phyloP scores from a whole-genome alignment of 2,329 filamentous ascomycete species.

The Didymella keratinophila region DNA sequence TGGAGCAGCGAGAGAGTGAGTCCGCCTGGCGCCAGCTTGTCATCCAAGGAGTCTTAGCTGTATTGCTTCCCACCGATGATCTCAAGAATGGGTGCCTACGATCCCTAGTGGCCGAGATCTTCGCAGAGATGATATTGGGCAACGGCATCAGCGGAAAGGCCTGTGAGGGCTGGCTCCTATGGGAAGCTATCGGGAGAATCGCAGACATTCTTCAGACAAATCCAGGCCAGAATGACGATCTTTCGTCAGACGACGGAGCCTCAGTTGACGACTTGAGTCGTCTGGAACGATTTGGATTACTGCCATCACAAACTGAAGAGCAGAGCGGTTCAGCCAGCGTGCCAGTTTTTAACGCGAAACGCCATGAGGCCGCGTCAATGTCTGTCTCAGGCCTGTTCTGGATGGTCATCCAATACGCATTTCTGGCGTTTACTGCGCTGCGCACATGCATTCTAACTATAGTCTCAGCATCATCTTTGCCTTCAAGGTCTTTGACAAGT shows the following conservation, averaged over 20 bases:
- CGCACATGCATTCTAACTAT: constrained; percentile 72
- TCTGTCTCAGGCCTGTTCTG: constrained; percentile 58
- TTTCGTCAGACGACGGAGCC: constrained; percentile 39
- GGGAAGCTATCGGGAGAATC: constrained; percentile 80
- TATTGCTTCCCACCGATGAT: constrained; percentile 91
- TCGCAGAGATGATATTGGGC: constrained; percentile 88
- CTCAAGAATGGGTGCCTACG: constrained; percentile 86
- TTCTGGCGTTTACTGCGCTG: constrained; percentile 65
- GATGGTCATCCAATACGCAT: constrained; percentile 60
- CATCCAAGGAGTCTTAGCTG: constrained; percentile 80
- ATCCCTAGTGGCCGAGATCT: constrained; percentile 82
- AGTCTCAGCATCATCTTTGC: constrained; percentile 71
- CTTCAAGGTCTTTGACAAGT: constrained; percentile 58
- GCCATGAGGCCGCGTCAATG: constrained; percentile 28
- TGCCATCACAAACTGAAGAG: constrained; percentile 51
- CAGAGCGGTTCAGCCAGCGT: constrained; percentile 28
- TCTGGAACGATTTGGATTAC: constrained; percentile 65
- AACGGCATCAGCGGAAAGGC: constrained; percentile 80
- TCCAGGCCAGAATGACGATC: constrained; percentile 40
- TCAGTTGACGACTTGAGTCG: constrained; percentile 49
- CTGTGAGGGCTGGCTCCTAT: constrained; percentile 88
- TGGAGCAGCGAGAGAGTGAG: constrained; percentile 78
- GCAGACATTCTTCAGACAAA: constrained; percentile 57
- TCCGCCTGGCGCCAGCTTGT: constrained; percentile 84
- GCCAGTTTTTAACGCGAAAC: constrained; percentile 25